These are phyloP conservation scores for Perilla frutescens DNA, from an alignment of 257 asterid species.

Conservation along the genomic window DNA sequence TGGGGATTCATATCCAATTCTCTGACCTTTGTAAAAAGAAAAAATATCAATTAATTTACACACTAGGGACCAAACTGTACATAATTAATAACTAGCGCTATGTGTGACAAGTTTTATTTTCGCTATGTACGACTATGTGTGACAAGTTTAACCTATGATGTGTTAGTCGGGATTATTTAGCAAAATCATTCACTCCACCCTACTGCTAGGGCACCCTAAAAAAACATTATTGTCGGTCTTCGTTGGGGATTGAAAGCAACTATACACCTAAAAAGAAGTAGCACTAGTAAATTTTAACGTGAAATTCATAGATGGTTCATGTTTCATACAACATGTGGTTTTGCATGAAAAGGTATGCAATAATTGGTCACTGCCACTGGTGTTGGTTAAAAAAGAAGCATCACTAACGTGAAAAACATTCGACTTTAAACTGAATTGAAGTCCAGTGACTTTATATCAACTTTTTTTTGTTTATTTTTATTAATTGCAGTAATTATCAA, in stretches of 20 bases:
- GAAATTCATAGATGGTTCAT: slow-evolving; percentile 9
- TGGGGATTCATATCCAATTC: too few species aligned
- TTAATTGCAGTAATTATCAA: background rate
- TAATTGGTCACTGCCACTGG: slow-evolving; percentile 19
- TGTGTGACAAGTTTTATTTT: too few species aligned
- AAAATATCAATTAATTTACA: too few species aligned
- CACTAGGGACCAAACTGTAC: too few species aligned
- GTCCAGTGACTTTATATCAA: slow-evolving; percentile 3
- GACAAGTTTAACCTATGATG: too few species aligned
- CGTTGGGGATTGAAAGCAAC: slow-evolving; percentile 21
- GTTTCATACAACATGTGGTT: background rate
- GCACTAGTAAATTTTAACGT: background rate
- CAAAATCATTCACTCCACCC: too few species aligned
- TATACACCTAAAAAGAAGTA: background rate
- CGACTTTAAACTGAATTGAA: background rate
- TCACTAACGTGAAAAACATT: slow-evolving; percentile 15
- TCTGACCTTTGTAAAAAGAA: too few species aligned
- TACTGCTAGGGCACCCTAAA: background rate
- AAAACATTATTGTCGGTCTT: slow-evolving; percentile 26
- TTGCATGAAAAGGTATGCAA: slow-evolving; percentile 3
- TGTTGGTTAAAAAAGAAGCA: slow-evolving; percentile 2
- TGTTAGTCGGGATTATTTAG: too few species aligned
- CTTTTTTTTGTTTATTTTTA: background rate
- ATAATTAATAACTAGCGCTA: too few species aligned
- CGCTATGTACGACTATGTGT: too few species aligned